Conservation (phyloP, 202 grass and related monocot species). For the Zoysia matrella region DNA sequence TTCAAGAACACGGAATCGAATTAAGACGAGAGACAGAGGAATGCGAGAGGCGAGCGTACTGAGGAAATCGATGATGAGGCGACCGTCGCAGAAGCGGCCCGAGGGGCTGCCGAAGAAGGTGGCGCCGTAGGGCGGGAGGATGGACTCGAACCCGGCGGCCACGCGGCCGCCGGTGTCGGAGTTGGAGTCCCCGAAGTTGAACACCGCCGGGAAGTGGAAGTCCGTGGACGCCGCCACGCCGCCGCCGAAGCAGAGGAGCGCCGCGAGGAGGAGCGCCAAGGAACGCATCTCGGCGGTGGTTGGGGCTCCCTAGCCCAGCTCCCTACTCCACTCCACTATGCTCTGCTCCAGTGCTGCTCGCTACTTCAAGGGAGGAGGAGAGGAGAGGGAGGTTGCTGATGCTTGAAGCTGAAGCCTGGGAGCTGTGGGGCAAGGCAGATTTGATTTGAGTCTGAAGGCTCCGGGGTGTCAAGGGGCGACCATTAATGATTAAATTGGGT, state of each 20-base stretch:
- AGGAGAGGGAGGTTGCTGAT: conserved; percentile 1
- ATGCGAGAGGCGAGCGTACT: conserved; percentile 47
- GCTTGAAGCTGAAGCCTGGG: conserved; percentile 42
- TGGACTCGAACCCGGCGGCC: conserved; percentile 77
- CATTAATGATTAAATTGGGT: conserved; percentile 28
- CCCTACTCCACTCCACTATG: conserved; percentile 28
- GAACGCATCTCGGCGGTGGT: conserved; percentile 40
- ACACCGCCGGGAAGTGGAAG: conserved; percentile 78
- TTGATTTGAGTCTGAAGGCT: conserved; percentile 23
- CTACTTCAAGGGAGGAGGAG: conserved; percentile 33
- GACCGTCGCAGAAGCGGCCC: conserved; percentile 89
- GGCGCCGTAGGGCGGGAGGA: conserved; percentile 81
- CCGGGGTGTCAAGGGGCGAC: background rate
- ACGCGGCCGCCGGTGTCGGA: conserved; percentile 91
- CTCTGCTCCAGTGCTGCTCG: background rate
- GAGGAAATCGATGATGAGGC: conserved; percentile 93
- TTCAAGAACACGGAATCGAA: background rate
- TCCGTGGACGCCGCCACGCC: conserved; percentile 50
- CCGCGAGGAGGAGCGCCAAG: conserved; percentile 8
- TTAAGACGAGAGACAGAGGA: background rate
- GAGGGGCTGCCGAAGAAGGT: conserved; percentile 79
- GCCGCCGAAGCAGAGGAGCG: conserved; percentile 38
- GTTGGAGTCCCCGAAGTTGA: conserved; percentile 99
- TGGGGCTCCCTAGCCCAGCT: conserved; percentile 30
- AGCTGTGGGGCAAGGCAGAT: conserved; percentile 33